Evolutionary conservation across 2,329 filamentous ascomycete species (phyloP), one percentile per base, ranked within the genome.

Genomic region (Microthyrium microscopicum): DNA sequence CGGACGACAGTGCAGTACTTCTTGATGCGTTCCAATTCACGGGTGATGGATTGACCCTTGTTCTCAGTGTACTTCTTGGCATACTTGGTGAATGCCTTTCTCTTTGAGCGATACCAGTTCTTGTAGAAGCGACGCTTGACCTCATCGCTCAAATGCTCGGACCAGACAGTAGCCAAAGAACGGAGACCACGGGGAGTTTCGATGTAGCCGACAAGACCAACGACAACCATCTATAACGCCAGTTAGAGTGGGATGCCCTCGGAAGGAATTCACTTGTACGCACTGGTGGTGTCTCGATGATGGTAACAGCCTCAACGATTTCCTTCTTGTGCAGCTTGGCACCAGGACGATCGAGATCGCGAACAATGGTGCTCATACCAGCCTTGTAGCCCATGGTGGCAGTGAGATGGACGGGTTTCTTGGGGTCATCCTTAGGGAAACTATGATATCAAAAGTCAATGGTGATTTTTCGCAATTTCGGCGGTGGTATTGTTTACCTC

Each of bases 61-160:
- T 67, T 77, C 72, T 95, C 87, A 46, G 87, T 84, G 78, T 95
- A 83, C 77, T 92, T 87, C 83, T 95, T 98, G 72, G 89, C 83
- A 70, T 98, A 98, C 74, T 92, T 94, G 74, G 89, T 98, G 73
- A 98, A 98, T 44, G 89, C 89, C 87, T 98, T 98, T 83, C 94
- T 95, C 85, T 98, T 98, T 75, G 77, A 84, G 80, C 93, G 93
- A 81, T 98, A 98, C 89, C 89, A 98, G 80, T 98, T 98, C 84
- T 95, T 95, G 82, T 98, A 98, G 83, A 98, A 98, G 61, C 89
- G 82, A 57, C 89, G 82, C 79, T 93, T 93, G 65, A 98, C 61
- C 70, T 95, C 89, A 65, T 98, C 89, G 67, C 80, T 82, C 65
- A 98, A 66, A 65, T 98, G 89, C 77, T 95, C 89, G 58, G 89